Conservation (phyloP, 2,329 filamentous ascomycete species). For the Ceratocystis colombiana region DNA sequence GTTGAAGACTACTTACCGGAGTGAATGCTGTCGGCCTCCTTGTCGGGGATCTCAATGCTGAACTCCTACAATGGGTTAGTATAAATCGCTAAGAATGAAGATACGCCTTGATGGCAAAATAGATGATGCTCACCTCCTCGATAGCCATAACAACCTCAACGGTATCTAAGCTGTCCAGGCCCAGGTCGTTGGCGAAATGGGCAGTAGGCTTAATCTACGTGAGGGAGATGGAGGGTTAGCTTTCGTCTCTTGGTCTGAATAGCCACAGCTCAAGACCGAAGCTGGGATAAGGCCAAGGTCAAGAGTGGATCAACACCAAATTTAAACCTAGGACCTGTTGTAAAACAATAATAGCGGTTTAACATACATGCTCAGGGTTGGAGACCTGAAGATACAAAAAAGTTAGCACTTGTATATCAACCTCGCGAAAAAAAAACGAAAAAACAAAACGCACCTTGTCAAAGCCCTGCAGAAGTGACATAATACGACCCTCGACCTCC, state of each 20-base stretch:
- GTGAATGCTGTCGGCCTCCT: constrained; percentile 89
- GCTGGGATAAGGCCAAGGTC: background rate
- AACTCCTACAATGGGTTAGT: constrained; percentile 40
- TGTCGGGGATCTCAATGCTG: constrained; percentile 95
- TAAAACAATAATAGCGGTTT: background rate
- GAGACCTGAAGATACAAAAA: constrained; percentile 46
- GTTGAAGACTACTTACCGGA: constrained; percentile 55
- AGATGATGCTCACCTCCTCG: constrained; percentile 61
- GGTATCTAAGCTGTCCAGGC: constrained; percentile 92
- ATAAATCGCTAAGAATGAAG: background rate
- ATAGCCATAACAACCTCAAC: constrained; percentile 99
- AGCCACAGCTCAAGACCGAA: constrained; percentile 1
- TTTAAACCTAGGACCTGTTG: background rate
- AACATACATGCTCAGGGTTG: constrained; percentile 51
- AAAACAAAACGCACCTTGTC: constrained; percentile 56
- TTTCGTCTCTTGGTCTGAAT: background rate
- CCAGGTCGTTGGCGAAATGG: constrained; percentile 96
- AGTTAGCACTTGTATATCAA: background rate
- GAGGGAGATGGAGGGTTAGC: background rate
- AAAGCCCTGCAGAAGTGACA: constrained; percentile 87
- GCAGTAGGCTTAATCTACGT: constrained; percentile 66
- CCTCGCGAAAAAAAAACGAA: constrained; percentile 25
- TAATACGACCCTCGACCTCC: constrained; percentile 84
- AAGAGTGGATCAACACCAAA: background rate
- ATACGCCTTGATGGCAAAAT: background rate